Base-by-base conservation (phyloP, 208 protist genomes). In the Kentomonas sorsogonicus region DNA sequence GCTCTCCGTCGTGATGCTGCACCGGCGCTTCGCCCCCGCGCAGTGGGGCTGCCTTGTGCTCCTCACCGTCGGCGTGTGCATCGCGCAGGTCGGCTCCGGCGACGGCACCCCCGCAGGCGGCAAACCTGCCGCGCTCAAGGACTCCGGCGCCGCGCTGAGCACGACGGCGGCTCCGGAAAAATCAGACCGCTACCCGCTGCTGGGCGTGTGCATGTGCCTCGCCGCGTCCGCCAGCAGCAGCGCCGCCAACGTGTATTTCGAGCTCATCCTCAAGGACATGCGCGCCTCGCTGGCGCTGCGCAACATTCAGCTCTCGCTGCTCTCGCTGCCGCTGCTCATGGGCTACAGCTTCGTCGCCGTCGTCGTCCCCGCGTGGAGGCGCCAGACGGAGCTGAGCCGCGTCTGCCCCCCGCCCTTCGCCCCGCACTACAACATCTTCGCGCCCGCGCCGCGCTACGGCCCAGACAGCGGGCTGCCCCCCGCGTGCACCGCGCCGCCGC, bases 181-280 rank as follows among this genome's bases (percentile, higher is more conserved):
- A 54, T 13, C n/a, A n/a, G 30, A 48, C 26, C 15, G 0, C 29
- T 0, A 41, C 43, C 38, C 43, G 45, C 11, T 53, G 39, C 13
- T 41, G 23, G 13, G 40, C 26, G 30, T 29, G 40, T 0, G 22
- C 39, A 16, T 25, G 11, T 60, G 2, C 31, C 25, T 1, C 54
- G 44, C 3, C 22, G 16, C 25, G 54, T 60, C 11, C 3, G 39
- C 39, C 41, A 47, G 38, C 16, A 20, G 53, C n/a, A 86, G 78
- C 60, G 91, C 84, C 61, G 83, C 86, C 9, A 64, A 71, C 30
- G 86, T 93, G 46, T 93, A 93, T 60, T 89, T 93, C 63, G 86
- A 93, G 51, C 85, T 79, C 44, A 70, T 90, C 18, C 69, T 89
- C 2, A 90, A 89, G 63, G 80, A 78, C 11, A 86, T 79, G 2